Conservation (phyloP, 1,284 basidiomycete genomes). For the Apiotrichum gracile region DNA sequence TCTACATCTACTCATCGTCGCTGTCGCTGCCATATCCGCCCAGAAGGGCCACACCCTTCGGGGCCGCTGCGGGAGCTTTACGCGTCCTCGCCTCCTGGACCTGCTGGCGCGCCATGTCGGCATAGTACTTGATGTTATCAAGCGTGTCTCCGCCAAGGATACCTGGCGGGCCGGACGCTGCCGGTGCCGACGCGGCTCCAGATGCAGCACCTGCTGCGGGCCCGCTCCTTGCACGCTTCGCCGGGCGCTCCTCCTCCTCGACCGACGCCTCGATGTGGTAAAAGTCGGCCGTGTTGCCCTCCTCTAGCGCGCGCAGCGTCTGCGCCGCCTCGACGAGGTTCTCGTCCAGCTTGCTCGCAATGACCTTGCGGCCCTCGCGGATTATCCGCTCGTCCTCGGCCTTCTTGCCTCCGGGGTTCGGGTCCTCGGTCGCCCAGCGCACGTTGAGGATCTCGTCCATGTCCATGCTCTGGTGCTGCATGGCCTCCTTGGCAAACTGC, state of each 20-base stretch:
- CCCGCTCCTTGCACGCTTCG: slow-evolving; percentile 34
- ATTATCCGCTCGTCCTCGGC: slow-evolving; percentile 75
- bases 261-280: slow-evolving; percentile 40
- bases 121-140: slow-evolving; percentile 78
- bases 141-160: slow-evolving; percentile 71
- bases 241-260: slow-evolving; percentile 17
- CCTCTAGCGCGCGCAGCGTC: slow-evolving; percentile 72
- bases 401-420: slow-evolving; percentile 80
- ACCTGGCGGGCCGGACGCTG: slow-evolving; percentile 41
- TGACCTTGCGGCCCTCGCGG: slow-evolving; percentile 74
- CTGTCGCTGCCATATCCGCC: slow-evolving; percentile 69
- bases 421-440: slow-evolving; percentile 94
- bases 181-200: slow-evolving; percentile 21
- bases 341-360: slow-evolving; percentile 61
- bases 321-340: slow-evolving; percentile 80
- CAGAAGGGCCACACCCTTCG: slow-evolving; percentile 52
- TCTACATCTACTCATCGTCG: slow-evolving; percentile 44
- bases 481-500: slow-evolving; percentile 97
- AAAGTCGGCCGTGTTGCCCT: slow-evolving; percentile 48
- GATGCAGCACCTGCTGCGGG: slow-evolving; percentile 23
- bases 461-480: slow-evolving; percentile 97
- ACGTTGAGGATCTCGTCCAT: slow-evolving; percentile 98
- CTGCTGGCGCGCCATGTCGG: slow-evolving; percentile 60
- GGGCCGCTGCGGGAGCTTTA: slow-evolving; percentile 29
- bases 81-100: slow-evolving; percentile 46